Evolutionary conservation across 2,329 filamentous ascomycete genomes (phyloP).

Genomic region (Capronia americana): DNA sequence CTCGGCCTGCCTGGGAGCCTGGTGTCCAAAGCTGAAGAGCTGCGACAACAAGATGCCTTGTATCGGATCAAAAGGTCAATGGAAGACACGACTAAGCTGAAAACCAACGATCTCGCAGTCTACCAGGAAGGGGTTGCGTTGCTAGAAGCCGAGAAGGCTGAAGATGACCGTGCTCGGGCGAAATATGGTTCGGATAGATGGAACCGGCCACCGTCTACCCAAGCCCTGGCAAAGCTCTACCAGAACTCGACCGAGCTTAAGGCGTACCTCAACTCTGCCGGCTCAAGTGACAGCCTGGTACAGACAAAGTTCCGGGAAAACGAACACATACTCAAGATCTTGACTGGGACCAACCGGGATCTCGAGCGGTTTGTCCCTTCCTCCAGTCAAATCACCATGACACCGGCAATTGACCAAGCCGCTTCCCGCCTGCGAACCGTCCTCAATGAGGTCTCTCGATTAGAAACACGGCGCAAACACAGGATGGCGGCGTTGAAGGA

Average conservation of each 20-base stretch:
- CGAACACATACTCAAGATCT: slow-evolving; percentile 74
- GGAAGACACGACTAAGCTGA: slow-evolving; percentile 88
- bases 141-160: slow-evolving; percentile 78
- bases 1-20: slow-evolving; percentile 85
- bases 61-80: slow-evolving; percentile 78
- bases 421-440: slow-evolving; percentile 77
- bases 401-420: slow-evolving; percentile 78
- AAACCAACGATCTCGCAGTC: slow-evolving; percentile 74
- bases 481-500: slow-evolving; percentile 80
- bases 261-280: slow-evolving; percentile 79
- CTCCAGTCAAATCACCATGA: slow-evolving; percentile 77
- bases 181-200: slow-evolving; percentile 90
- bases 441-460: slow-evolving; percentile 81
- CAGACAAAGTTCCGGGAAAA: slow-evolving; percentile 79
- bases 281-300: slow-evolving; percentile 71
- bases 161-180: slow-evolving; percentile 75
- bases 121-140: slow-evolving; percentile 85
- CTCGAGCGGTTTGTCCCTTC: slow-evolving; percentile 90
- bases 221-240: slow-evolving; percentile 76
- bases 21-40: slow-evolving; percentile 89
- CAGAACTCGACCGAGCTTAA: slow-evolving; percentile 78
- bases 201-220: slow-evolving; percentile 71
- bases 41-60: slow-evolving; percentile 87
- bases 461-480: slow-evolving; percentile 80
- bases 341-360: slow-evolving; percentile 79